Percentiles rank a stretch among this genome's conserved stretches.
These are phyloP conservation scores for Citeromyces hawaiiensis DNA, from an alignment of 1,139 yeast species.

Conservation along the genomic window DNA sequence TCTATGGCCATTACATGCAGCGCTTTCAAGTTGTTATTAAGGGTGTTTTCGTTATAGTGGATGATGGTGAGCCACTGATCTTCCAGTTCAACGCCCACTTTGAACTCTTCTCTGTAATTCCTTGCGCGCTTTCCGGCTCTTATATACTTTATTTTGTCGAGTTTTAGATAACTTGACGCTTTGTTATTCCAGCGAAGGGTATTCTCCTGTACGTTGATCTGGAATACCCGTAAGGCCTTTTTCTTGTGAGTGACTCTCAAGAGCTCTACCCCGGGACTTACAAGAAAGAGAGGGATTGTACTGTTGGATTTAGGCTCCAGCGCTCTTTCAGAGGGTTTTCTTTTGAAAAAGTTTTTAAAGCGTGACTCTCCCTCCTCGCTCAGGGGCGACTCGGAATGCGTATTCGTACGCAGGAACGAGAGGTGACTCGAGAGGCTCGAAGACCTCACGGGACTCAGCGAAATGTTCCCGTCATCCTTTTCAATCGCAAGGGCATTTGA, in stretches of 20 bases:
- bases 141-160: constrained; percentile 63
- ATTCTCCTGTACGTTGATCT: constrained; percentile 28
- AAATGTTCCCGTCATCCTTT: not conserved
- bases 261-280: constrained; percentile 33
- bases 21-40: constrained; percentile 26
- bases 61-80: constrained; percentile 72
- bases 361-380: not conserved
- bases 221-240: constrained; percentile 36
- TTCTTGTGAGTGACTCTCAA: constrained; percentile 61
- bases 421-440: not conserved
- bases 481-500: not conserved
- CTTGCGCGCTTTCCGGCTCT: constrained; percentile 59
- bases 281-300: constrained; percentile 15
- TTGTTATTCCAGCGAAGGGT: constrained; percentile 38
- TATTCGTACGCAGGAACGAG: not conserved
- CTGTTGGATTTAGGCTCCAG: constrained; percentile 8
- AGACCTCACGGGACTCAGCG: not conserved
- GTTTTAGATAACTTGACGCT: constrained; percentile 33
- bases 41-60: constrained; percentile 25
- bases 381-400: not conserved
- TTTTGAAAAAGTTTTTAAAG: not conserved
- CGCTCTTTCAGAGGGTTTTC: not conserved
- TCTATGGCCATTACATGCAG: constrained; percentile 68
- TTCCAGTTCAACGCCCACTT: constrained; percentile 52
- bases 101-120: constrained; percentile 75